Base-by-base conservation (phyloP, 2,329 filamentous ascomycete genomes). In the Exophiala oligosperma region DNA sequence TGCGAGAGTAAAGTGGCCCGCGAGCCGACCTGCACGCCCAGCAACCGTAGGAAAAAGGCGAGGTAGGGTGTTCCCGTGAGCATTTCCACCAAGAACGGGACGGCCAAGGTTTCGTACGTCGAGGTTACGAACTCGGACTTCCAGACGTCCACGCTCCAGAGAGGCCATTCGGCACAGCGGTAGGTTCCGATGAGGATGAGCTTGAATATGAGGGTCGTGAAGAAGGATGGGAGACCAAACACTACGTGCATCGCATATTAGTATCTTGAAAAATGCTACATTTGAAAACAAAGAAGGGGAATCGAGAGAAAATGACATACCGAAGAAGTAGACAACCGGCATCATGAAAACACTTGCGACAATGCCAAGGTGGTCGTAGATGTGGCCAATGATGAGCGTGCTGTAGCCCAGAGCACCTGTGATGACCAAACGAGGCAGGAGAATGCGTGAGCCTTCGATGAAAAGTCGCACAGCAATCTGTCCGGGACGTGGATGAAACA, bases 321-420 rank as follows among this genome's bases (percentile, higher is more conserved):
- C 2, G 9, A 35, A 35, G 32, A 35, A 35, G 32, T 35, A 35
- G 32, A 35, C 32, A 8, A 35, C 32, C 9, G 32, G 24, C 23
- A 49, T 7, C 46, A 49, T 49, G 23, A 49, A 49, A 26, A 49
- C 24, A 32, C 49, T 51, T 38, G 49, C 28, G 23, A 7, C 37
- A 32, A 51, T 51, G 49, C 28, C 49, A 21, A 51, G 46, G 46
- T 49, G 46, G 24, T 49, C 46, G 46, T 49, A 49, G 46, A 49
- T 28, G 46, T 49, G 46, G 2, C 46, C 46, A n/a, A 24, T 49
- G 17, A 49, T 49, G 24, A 28, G 46, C 7, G 24, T 49, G 24
- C 24, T 29, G 24, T 26, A 49, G 46, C 46, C 46, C 9, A 49
- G 21, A 49, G 46, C 46, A 28, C 32, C 1, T 28, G 24, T 49